These are phyloP conservation scores for Ascobolus immersus DNA, from an alignment of 495 filamentous ascomycete genomes.

Conservation along the genomic window DNA sequence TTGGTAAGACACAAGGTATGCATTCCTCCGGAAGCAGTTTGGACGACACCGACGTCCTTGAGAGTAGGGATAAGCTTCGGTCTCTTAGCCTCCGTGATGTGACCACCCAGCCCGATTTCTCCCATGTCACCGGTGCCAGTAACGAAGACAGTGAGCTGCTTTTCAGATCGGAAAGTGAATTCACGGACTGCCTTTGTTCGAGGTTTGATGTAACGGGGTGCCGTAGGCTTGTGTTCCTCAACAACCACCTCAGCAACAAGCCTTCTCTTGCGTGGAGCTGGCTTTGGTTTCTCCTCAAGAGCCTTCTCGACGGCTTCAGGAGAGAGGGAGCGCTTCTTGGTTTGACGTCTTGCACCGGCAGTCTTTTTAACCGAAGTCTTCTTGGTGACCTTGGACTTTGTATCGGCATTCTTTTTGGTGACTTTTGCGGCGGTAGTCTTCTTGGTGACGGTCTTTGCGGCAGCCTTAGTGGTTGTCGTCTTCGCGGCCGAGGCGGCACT, in stretches of 20 bases:
- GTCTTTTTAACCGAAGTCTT: conserved; percentile 7
- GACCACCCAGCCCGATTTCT: conserved; percentile 43
- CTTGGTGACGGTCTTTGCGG: background rate
- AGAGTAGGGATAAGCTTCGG: conserved; percentile 34
- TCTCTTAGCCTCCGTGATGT: conserved; percentile 38
- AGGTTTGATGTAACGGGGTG: conserved; percentile 1
- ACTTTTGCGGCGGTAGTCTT: conserved; percentile 4
- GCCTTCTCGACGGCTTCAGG: conserved; percentile 4
- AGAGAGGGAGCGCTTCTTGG: conserved; percentile 6
- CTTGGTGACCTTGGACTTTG: background rate
- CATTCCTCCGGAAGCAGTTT: conserved; percentile 40
- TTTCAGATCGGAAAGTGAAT: conserved; percentile 14
- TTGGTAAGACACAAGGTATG: conserved; percentile 37
- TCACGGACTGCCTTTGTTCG: background rate
- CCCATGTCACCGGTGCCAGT: conserved; percentile 42
- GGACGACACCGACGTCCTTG: conserved; percentile 36
- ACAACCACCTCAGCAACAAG: no score
- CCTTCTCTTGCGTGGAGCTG: conserved; percentile 17
- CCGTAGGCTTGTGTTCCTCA: no score
- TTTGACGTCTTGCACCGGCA: conserved; percentile 4
- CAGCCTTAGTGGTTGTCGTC: conserved; percentile 7
- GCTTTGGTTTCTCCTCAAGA: conserved; percentile 21
- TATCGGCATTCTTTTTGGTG: conserved; percentile 1
- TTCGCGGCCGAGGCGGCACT: conserved; percentile 2
- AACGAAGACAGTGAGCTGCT: conserved; percentile 36